These are phyloP conservation scores for Thraustotheca clavata DNA, from an alignment of 352 stramenopile species.

Conservation along the genomic window DNA sequence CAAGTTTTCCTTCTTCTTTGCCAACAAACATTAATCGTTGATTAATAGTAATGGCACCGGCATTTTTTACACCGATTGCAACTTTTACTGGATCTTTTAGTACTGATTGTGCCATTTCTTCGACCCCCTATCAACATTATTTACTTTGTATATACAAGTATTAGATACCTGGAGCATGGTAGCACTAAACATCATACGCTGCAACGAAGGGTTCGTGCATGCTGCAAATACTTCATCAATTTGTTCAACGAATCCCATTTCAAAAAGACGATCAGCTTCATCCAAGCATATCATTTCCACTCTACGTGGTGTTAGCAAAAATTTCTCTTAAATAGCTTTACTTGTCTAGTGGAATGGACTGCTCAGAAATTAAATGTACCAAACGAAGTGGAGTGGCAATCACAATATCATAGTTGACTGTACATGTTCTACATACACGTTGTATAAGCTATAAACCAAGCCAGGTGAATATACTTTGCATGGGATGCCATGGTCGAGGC, in stretches of 20 bases:
- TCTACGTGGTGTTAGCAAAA: slow-evolving; percentile 31
- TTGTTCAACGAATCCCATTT: slow-evolving; percentile 94
- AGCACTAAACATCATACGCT: slow-evolving; percentile 96
- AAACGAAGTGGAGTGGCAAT: slow-evolving; percentile 95
- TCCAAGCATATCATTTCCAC: slow-evolving; percentile 96
- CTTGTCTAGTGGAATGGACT: slow-evolving; percentile 61
- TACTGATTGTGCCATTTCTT: slow-evolving; percentile 94
- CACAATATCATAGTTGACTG: slow-evolving; percentile 89
- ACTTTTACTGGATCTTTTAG: slow-evolving; percentile 95
- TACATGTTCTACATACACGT: slow-evolving; percentile 33
- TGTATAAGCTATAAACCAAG: not conserved
- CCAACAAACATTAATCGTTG: slow-evolving; percentile 98
- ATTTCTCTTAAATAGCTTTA: not conserved
- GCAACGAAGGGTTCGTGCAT: slow-evolving; percentile 77
- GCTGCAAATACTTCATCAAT: slow-evolving; percentile 96
- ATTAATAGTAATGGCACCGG: slow-evolving; percentile 81
- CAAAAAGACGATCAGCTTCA: slow-evolving; percentile 98
- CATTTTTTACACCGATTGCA: slow-evolving; percentile 88
- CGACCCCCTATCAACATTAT: slow-evolving; percentile 47
- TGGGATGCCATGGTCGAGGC: slow-evolving; percentile 60
- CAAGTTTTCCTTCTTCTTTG: slow-evolving; percentile 97
- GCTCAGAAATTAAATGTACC: slow-evolving; percentile 84
- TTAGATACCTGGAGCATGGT: slow-evolving; percentile 85
- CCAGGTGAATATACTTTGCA: slow-evolving; percentile 37
- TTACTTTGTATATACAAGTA: not conserved